Base-by-base conservation (phyloP, 1,139 yeast species). In the Blastobotrys arbuscula region DNA sequence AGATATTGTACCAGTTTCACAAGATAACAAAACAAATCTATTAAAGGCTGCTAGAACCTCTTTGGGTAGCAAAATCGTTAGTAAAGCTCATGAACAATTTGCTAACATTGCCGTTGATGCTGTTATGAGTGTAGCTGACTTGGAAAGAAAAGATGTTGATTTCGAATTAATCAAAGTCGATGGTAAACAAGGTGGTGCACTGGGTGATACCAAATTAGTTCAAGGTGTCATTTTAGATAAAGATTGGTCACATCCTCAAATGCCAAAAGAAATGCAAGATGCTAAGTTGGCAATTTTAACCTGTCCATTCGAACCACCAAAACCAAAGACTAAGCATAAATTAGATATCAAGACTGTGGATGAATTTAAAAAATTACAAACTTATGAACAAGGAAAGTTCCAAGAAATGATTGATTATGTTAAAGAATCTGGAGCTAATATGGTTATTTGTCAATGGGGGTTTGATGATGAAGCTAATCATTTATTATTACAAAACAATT, bases 361-460 rank as follows among this genome's bases (percentile, higher is more conserved):
- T 62, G 98, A 94, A 69, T 92, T 90, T 71, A 79, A 84, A 68
- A 84, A 79, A 53, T 77, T 92, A 63, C 98, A 94, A 71, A 80
- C 80, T 47, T 92, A 92, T 66, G 99, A 92, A 73, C 94, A 84
- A 58, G 82, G 82, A 55, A 90, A 88, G 67, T 94, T 92, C 65
- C 80, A 76, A 65, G 89, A 87, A 66, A 92, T 94, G 98, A 89
- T 92, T 54, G 78, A 83, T 54, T 73, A 76, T 54, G 95, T 92
- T 49, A 90, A 94, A 70, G 79, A 77, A 20, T 77, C 96, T 0
- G 98, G 98, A 33, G 98, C 99, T 33, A 92, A 90, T 66, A 80
- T 90, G 47, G 98, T 92, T 50, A 94, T 95, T 37, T 92, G 98
- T 72, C 99, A 92, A 73, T 92, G 98, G 98, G 99, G 99, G 13